Base-by-base conservation (phyloP, 768 basidiomycete genomes). In the Lactarius pseudohatsudake region DNA sequence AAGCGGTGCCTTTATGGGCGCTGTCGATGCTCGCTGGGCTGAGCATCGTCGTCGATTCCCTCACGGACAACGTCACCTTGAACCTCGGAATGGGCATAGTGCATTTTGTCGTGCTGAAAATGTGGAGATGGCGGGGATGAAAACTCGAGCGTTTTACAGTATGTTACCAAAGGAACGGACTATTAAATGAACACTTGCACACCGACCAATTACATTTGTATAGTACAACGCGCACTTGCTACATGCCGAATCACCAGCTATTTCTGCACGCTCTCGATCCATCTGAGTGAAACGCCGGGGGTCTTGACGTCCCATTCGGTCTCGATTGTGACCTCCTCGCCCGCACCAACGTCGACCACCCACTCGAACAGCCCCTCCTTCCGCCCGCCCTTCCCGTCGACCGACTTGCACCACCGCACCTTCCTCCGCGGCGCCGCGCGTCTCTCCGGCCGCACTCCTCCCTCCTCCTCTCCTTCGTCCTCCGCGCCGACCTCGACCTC, bases 361-460 rank as follows among this genome's bases (percentile, higher is more conserved):
- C 85, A 88, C 72, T 85, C 84, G 70, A 83, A 82, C 64, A 77
- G 78, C 1, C 86, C 87, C 55, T 85, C 81, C 75, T 83, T 82
- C 75, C 82, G 80, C 0, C 81, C 84, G 4, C 80, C 80, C 64
- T 80, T 81, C 61, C 79, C 79, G 70, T 81, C 79, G 1, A 76
- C 76, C 8, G 74, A 67, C 56, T 77, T 77, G 65, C 74, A 70
- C 79, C 78, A 79, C 61, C 70, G 69, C 36, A 80, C 77, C n/a
- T 55, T 67, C 22, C 71, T 71, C 59, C 22, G 47, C n/a, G 47
- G 4, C 47, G 2, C n/a, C n/a, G n/a, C 4, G 10, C 10, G 36
- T 36, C 9, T 10, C 47, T 47, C 47, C 11, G 47, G 47, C n/a
- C n/a, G n/a, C 11, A 13, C n/a, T 22, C 22, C 47, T 22, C 47